Evolutionary conservation across 495 filamentous ascomycete genomes (phyloP).

Genomic region (Tuber microsphaerosporum): DNA sequence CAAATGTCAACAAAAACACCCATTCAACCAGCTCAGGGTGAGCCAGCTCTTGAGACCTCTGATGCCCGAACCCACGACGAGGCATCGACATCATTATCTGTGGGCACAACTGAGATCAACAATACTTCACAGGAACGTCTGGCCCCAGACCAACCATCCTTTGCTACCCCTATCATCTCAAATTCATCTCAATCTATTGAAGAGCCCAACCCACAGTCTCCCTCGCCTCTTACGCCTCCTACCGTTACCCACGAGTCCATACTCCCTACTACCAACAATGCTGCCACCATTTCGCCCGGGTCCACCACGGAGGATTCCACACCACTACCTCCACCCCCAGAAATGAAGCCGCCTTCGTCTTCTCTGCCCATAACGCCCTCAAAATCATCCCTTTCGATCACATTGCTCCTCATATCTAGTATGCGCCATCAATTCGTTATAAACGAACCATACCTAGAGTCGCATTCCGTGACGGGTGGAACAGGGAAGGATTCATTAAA

Average conservation of each 20-base stretch:
- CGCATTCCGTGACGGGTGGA: slow-evolving; percentile 39
- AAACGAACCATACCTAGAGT: slow-evolving; percentile 61
- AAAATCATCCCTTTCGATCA: slow-evolving; percentile 31
- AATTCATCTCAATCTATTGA: background rate
- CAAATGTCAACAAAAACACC: background rate
- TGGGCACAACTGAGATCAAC: slow-evolving; percentile 1
- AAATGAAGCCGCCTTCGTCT: slow-evolving; percentile 22
- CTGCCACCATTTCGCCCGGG: slow-evolving; percentile 5
- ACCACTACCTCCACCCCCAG: slow-evolving; percentile 12
- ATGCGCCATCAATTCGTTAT: slow-evolving; percentile 45
- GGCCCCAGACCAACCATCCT: background rate
- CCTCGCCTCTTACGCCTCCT: slow-evolving; percentile 16
- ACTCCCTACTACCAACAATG: slow-evolving; percentile 5
- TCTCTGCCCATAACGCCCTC: slow-evolving; percentile 18
- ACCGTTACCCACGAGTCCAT: slow-evolving; percentile 38
- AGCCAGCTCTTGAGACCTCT: background rate
- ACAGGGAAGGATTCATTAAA: slow-evolving; percentile 29
- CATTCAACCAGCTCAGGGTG: slow-evolving; percentile 1
- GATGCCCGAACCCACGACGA: background rate
- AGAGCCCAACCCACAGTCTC: background rate
- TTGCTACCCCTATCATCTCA: background rate
- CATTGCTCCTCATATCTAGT: slow-evolving; percentile 38
- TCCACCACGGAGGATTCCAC: slow-evolving; percentile 9
- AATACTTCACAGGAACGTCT: background rate
- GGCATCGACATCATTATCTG: background rate